Base-by-base conservation (phyloP, 1,139 yeast species). In the Sugiyamaella paludigena region DNA sequence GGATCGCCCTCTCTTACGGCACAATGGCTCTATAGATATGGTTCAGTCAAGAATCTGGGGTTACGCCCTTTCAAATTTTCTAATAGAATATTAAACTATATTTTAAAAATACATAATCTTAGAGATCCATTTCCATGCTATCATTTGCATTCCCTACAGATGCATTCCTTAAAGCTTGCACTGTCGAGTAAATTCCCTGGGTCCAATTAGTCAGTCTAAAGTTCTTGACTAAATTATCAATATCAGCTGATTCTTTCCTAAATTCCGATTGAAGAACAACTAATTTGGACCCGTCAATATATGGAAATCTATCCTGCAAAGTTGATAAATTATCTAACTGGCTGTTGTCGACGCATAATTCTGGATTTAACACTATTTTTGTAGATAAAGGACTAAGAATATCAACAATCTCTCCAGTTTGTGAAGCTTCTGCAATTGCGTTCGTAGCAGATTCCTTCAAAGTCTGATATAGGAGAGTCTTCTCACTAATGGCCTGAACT, bases 381-480 rank as follows among this genome's bases (percentile, higher is more conserved):
- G 37, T 15, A 11, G 43, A 43, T 10, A 33, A 15, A 15, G 31
- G 13, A 15, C 46, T 40, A 11, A 53, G 40, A 31, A 40, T 29
- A 13, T 49, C 49, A 12, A 15, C 45, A 10, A 38, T 46, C 8
- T 43, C 33, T 29, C 40, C 13, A 6, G 45, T 4, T 15, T 10
- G 10, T 29, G 39, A 27, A 13, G 27, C 27, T 28, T 4, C 30
- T 27, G 12, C 16, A 19, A 19, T 19, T 19, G 24, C 27, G 26
- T 26, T 16, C 12, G 7, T 24, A 7, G 33, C 40, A 2, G 30
- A 48, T 10, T 40, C 45, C 28, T 43, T 40, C 39, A 59, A 41
- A 2, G 62, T 57, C 37, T 52, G 50, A 55, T 66, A 81, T n/a
- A 82, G 64, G 0, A 72, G 62, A 0, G 84, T 75, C 34, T 71